Base-by-base conservation (phyloP, 2,329 filamentous ascomycete genomes). In the Polychaeton citri region DNA sequence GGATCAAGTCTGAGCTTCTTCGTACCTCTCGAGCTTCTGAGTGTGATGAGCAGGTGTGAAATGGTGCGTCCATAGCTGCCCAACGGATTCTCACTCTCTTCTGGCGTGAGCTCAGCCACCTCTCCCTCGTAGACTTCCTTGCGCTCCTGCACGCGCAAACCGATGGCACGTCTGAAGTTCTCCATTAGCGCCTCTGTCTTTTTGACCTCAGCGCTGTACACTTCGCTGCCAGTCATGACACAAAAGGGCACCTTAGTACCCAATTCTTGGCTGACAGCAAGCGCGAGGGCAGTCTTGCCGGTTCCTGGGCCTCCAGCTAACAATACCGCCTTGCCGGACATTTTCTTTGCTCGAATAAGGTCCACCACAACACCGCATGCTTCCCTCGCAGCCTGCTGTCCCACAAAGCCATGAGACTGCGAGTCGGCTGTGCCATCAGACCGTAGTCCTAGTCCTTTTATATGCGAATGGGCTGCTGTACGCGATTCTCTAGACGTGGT, bases 121-220 rank as follows among this genome's bases (percentile, higher is more conserved):
- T 98, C 90, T 56, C 90, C 90, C 65, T 98, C 90, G 64, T 96
- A 98, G 40, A 98, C 88, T 64, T 98, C 90, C 64, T 98, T 98
- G 35, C 88, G 95, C 70, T 98, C 90, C 53, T 90, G 85, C 47
- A 98, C 90, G 57, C 93, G 87, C 48, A 98, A 72, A 21, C 88
- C 90, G 60, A 98, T 98, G 40, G 90, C 90, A 56, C 90, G 74
- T 58, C 90, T 76, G 62, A 98, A 98, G 67, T 96, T 96, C 71
- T 98, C 90, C 90, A 96, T 96, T 57, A 98, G 67, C 47, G 93
- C 81, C 63, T 98, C 90, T 34, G 90, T 98, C 76, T 98, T 98
- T 76, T 98, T 98, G 45, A 98, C 87, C 63, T 98, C 90, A 32
- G 88, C 81, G 49, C 85, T 94, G 66, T 95, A 98, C 52, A 98